Evolutionary conservation across 2,329 filamentous ascomycete species (phyloP).

Genomic region (Chaetomiaceae sp.): DNA sequence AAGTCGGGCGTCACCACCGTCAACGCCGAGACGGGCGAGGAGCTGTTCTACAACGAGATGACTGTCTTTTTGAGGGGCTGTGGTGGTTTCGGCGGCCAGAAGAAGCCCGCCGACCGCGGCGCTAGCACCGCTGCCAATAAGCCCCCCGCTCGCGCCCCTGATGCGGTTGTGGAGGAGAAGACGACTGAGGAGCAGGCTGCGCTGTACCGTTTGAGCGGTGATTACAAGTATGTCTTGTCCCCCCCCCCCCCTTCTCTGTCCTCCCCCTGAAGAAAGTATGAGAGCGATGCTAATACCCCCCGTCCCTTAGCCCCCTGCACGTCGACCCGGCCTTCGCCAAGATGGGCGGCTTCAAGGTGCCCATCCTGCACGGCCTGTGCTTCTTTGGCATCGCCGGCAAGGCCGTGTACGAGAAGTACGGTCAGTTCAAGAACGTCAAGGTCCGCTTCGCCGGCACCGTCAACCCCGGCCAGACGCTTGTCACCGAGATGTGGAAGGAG

Average conservation of each 20-base stretch:
- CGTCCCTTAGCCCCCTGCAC: conserved; percentile 87
- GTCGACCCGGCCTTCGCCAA: conserved; percentile 93
- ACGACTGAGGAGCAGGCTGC: conserved; percentile 90
- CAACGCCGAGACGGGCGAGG: conserved; percentile 78
- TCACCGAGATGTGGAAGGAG: conserved; percentile 94
- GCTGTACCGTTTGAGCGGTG: conserved; percentile 86
- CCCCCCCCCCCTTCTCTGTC: too few relatives aligned
- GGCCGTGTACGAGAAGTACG: conserved; percentile 76
- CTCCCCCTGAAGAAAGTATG: too few relatives aligned
- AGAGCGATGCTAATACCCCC: too few relatives aligned
- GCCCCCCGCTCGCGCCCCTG: conserved; percentile 70
- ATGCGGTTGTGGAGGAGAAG: conserved; percentile 76
- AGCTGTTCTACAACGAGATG: conserved; percentile 94
- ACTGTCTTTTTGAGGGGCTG: conserved; percentile 89
- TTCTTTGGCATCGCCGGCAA: conserved; percentile 89
- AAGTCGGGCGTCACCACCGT: conserved; percentile 77
- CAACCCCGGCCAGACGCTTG: conserved; percentile 79
- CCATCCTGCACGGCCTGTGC: conserved; percentile 96
- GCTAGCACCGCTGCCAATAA: conserved; percentile 74
- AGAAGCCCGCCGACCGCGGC: conserved; percentile 72
- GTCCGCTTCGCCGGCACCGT: conserved; percentile 85
- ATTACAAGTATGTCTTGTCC: conserved; percentile 63
- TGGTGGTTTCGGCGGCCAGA: conserved; percentile 82
- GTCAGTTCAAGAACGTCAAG: conserved; percentile 84
- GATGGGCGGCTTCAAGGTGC: conserved; percentile 88